Evolutionary conservation across 257 asterid species (phyloP).

Genomic region (Salvia splendens): DNA sequence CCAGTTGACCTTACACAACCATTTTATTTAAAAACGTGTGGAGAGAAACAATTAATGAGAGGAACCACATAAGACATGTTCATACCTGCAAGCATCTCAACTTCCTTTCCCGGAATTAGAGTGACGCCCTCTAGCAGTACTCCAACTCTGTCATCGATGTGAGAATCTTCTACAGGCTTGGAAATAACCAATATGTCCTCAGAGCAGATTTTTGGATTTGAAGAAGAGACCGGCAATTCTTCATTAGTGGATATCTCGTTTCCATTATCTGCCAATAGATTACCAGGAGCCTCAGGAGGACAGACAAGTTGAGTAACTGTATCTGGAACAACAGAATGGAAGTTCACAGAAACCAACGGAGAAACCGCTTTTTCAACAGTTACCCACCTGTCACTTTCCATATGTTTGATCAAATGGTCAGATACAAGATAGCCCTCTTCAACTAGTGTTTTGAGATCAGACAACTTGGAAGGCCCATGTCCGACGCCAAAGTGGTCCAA

Average conservation of each 20-base stretch:
- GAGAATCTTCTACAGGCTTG: constrained; percentile 49
- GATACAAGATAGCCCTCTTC: constrained; percentile 84
- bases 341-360: constrained; percentile 65
- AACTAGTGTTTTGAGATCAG: constrained; percentile 71
- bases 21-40: not conserved
- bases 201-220: constrained; percentile 34
- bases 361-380: constrained; percentile 94
- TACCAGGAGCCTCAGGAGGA: constrained; percentile 99
- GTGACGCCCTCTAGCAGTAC: constrained; percentile 64
- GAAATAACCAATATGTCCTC: constrained; percentile 37
- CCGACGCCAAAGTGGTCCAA: constrained; percentile 78
- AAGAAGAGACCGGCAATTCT: constrained; percentile 37
- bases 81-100: constrained; percentile 80
- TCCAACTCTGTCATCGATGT: constrained; percentile 78
- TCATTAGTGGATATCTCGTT: constrained; percentile 45
- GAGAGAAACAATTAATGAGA: not conserved
- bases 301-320: constrained; percentile 79
- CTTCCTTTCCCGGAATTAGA: constrained; percentile 75
- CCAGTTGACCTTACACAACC: constrained; percentile 24
- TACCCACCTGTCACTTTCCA: constrained; percentile 89
- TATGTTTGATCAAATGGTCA: constrained; percentile 88
- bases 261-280: constrained; percentile 68
- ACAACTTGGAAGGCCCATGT: constrained; percentile 81
- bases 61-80: constrained; percentile 13
- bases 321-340: constrained; percentile 75